These are phyloP conservation scores for Suhomyces pyralidae DNA, from an alignment of 805 yeast genomes.

Conservation along the genomic window DNA sequence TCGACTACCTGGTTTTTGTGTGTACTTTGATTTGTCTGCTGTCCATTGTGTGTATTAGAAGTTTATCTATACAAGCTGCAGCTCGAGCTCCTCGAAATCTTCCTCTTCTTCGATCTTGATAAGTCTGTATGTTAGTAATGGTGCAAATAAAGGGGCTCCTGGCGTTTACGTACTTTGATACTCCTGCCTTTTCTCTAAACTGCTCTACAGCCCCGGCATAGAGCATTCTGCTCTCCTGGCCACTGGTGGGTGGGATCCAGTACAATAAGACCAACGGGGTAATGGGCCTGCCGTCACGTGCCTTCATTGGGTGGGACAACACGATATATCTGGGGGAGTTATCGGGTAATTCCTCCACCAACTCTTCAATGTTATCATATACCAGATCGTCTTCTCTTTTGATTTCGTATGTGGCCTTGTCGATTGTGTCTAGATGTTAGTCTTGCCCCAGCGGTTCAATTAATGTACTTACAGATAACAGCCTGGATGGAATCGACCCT, in stretches of 20 bases:
- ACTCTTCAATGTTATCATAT: conserved; percentile 52
- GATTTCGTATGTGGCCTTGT: conserved; percentile 51
- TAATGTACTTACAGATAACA: conserved; percentile 46
- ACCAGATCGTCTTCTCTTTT: conserved; percentile 46
- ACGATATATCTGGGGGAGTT: conserved; percentile 74
- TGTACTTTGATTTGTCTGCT: neutral
- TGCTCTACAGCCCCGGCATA: conserved; percentile 89
- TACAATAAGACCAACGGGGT: conserved; percentile 78
- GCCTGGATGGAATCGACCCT: conserved; percentile 62
- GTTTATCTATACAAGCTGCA: conserved; percentile 13
- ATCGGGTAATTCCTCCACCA: conserved; percentile 77
- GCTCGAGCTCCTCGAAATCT: conserved; percentile 60
- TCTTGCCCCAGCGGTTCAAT: neutral
- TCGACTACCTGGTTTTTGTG: too few relatives aligned
- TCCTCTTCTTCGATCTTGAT: conserved; percentile 66
- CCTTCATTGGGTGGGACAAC: conserved; percentile 69
- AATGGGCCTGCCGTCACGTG: conserved; percentile 68
- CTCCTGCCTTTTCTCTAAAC: conserved; percentile 75
- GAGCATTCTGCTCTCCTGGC: conserved; percentile 78
- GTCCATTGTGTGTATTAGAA: neutral
- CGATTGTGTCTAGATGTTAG: conserved; percentile 47
- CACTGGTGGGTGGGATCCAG: conserved; percentile 85
- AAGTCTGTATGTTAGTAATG: conserved; percentile 38
- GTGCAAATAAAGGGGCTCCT: neutral
- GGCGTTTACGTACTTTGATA: conserved; percentile 45